Percentiles rank a stretch among this genome's conserved stretches.
Evolutionary conservation across 2,329 filamentous ascomycete genomes (phyloP).

Genomic region (Diaporthe destruens): DNA sequence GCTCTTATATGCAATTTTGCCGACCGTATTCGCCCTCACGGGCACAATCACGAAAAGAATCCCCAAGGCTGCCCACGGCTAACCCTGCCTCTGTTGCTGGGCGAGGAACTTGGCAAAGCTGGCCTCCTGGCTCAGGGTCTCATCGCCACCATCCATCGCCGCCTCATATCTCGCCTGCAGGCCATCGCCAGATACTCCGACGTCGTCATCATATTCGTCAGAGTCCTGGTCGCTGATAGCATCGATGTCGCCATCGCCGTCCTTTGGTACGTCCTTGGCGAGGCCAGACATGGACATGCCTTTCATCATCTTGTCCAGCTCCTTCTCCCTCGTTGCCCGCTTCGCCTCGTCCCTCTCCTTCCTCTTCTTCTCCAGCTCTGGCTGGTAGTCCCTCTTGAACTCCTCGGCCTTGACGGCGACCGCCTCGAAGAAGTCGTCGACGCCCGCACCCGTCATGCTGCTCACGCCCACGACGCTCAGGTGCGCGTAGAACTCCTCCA

Average conservation of each 20-base stretch:
- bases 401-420: slow-evolving; percentile 89
- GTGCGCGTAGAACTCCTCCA: slow-evolving; percentile 98
- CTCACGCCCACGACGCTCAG: slow-evolving; percentile 93
- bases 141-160: slow-evolving; percentile 72
- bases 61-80: neutral
- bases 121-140: slow-evolving; percentile 66
- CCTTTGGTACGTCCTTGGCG: slow-evolving; percentile 44
- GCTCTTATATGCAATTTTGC: slow-evolving; percentile 46
- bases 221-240: slow-evolving; percentile 66
- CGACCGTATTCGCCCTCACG: neutral
- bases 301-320: slow-evolving; percentile 93
- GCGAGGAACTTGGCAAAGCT: slow-evolving; percentile 73
- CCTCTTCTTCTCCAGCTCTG: slow-evolving; percentile 85
- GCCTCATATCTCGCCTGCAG: slow-evolving; percentile 82
- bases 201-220: slow-evolving; percentile 69
- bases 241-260: slow-evolving; percentile 53
- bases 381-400: slow-evolving; percentile 90
- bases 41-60: slow-evolving; percentile 1
- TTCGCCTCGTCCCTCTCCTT: slow-evolving; percentile 83
- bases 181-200: slow-evolving; percentile 69
- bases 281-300: slow-evolving; percentile 75
- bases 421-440: slow-evolving; percentile 93
- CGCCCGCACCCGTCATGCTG: slow-evolving; percentile 89
- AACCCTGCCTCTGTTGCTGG: slow-evolving; percentile 50
- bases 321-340: slow-evolving; percentile 77